Evolutionary conservation across 2,329 filamentous ascomycete species (phyloP).

Genomic region (Fonsecaea pedrosoi): DNA sequence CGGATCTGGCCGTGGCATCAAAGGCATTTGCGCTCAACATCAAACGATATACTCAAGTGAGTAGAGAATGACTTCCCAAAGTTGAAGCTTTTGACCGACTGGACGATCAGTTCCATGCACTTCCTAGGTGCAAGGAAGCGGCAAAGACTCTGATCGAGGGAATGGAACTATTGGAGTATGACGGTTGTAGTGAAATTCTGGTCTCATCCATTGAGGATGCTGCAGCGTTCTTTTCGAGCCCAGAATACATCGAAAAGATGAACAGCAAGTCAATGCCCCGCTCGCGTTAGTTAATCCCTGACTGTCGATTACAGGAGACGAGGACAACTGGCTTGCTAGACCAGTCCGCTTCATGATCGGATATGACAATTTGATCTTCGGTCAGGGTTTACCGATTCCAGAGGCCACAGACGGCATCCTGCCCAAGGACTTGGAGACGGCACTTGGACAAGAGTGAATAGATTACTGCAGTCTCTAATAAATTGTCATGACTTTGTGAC

Average conservation of each 20-base stretch:
- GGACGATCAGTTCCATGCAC: no score
- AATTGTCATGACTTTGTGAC: no score
- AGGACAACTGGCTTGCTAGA: slow-evolving; percentile 12
- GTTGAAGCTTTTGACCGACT: neutral
- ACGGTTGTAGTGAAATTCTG: slow-evolving; percentile 15
- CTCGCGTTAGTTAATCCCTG: neutral
- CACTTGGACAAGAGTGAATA: no score
- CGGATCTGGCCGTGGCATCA: slow-evolving; percentile 10
- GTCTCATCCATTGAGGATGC: slow-evolving; percentile 7
- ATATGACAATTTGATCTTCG: slow-evolving; percentile 21
- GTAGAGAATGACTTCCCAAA: slow-evolving; percentile 5
- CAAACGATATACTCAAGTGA: neutral
- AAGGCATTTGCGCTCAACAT: slow-evolving; percentile 10
- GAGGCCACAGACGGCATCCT: neutral
- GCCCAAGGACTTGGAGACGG: no score
- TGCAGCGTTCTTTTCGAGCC: slow-evolving; percentile 3
- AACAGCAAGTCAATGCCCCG: neutral
- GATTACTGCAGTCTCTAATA: no score
- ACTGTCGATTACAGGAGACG: slow-evolving; percentile 7
- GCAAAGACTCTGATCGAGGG: neutral
- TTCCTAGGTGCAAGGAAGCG: no score
- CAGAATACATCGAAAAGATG: slow-evolving; percentile 17
- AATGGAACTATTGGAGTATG: slow-evolving; percentile 15
- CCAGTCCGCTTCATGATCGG: slow-evolving; percentile 14
- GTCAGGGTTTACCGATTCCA: slow-evolving; percentile 2